phyloP scores from a whole-genome alignment of 306 rosid species.

The Neltuma alba region DNA sequence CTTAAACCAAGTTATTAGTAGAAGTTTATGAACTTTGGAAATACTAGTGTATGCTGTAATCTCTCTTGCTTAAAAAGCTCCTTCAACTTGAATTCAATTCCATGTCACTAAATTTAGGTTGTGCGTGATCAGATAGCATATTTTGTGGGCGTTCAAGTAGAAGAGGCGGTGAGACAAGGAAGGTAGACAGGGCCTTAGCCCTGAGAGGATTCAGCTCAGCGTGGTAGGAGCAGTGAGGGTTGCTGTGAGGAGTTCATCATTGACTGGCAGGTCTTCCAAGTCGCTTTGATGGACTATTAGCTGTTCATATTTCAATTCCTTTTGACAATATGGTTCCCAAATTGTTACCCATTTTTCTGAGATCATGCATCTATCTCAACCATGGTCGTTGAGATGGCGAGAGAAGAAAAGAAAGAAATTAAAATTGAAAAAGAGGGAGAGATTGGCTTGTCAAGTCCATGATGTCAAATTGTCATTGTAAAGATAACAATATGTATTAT shows the following conservation, averaged over 20 bases:
- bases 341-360: conserved; percentile 7
- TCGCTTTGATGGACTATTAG: neutral
- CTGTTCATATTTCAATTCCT: too few relatives aligned
- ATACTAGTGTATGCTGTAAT: neutral
- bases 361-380: neutral
- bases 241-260: conserved; percentile 82
- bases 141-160: conserved; percentile 84
- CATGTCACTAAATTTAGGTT: neutral
- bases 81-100: neutral
- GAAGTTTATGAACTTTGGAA: neutral
- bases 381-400: neutral
- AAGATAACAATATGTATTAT: neutral
- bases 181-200: conserved; percentile 57
- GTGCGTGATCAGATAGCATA: conserved; percentile 74
- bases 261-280: conserved; percentile 67
- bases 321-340: neutral
- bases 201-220: conserved; percentile 78
- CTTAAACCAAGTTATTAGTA: neutral
- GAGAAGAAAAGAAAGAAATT: neutral
- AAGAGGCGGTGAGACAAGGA: conserved; percentile 54
- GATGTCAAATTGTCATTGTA: conserved; percentile 19
- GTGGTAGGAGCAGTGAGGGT: conserved; percentile 82
- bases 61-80: neutral
- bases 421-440: neutral
- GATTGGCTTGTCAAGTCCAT: conserved; percentile 17